These are phyloP conservation scores for Saccharomycopsis malanga DNA, from an alignment of 805 yeast genomes.

Conservation along the genomic window DNA sequence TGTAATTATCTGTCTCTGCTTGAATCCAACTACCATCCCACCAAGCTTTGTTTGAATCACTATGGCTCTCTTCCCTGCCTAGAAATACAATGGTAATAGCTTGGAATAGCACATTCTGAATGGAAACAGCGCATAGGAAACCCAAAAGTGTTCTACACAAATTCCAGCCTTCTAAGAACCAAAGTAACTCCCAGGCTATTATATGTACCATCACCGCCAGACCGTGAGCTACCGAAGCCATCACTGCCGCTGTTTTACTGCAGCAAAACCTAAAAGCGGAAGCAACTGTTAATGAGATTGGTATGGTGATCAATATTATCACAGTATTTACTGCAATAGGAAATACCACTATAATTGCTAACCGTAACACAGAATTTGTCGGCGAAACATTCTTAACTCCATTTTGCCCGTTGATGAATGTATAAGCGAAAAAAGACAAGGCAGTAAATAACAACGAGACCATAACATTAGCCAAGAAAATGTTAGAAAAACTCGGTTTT, in stretches of 20 bases:
- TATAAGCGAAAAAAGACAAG: conserved; percentile 72
- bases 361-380: conserved; percentile 54
- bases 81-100: conserved; percentile 67
- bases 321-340: conserved; percentile 40
- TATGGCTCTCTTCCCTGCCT: conserved; percentile 95
- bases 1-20: conserved; percentile 85
- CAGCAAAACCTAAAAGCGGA: conserved; percentile 46
- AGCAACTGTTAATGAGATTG: conserved; percentile 41
- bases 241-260: conserved; percentile 92
- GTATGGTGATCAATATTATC: conserved; percentile 31
- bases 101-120: conserved; percentile 85
- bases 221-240: conserved; percentile 95
- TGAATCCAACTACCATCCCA: conserved; percentile 99
- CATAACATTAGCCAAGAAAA: conserved; percentile 61
- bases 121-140: conserved; percentile 71
- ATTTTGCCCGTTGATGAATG: conserved; percentile 78
- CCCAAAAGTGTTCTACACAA: conserved; percentile 86
- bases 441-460: conserved; percentile 72
- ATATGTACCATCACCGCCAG: conserved; percentile 84
- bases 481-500: conserved; percentile 74
- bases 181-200: conserved; percentile 86
- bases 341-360: conserved; percentile 43
- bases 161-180: conserved; percentile 92
- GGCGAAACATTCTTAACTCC: conserved; percentile 53
- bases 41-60: conserved; percentile 94